These are phyloP conservation scores for Pelargonium cotyledonis DNA, from an alignment of 441 rosid species.

Conservation along the genomic window DNA sequence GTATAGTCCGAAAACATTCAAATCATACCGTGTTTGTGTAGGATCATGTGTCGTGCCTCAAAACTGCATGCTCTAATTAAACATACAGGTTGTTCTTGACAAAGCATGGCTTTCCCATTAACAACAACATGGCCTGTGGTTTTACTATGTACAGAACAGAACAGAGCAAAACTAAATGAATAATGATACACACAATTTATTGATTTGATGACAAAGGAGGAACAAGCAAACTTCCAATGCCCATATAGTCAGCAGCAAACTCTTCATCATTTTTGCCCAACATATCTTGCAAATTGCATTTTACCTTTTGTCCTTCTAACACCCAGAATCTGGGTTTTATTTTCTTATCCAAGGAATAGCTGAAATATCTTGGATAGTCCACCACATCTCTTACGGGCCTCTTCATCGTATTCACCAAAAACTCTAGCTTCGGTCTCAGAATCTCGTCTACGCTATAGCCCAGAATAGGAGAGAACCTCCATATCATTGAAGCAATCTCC, in stretches of 20 bases:
- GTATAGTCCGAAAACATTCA: no score
- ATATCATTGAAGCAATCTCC: slow-evolving; percentile 65
- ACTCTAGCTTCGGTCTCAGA: slow-evolving; percentile 63
- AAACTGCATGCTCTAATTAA: no score
- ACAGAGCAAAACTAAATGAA: no score
- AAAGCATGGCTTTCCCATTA: no score
- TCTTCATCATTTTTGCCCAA: slow-evolving; percentile 72
- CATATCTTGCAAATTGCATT: slow-evolving; percentile 69
- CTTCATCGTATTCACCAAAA: slow-evolving; percentile 56
- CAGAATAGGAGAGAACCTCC: slow-evolving; percentile 69
- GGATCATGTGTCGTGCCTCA: no score
- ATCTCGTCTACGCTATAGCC: slow-evolving; percentile 77
- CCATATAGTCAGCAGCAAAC: slow-evolving; percentile 62
- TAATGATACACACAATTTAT: not conserved
- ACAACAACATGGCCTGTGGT: no score
- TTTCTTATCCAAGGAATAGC: slow-evolving; percentile 78
- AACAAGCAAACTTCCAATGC: slow-evolving; percentile 25
- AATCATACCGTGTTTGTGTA: no score
- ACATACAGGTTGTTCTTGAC: no score
- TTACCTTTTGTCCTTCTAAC: slow-evolving; percentile 46
- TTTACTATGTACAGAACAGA: no score
- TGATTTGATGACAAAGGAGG: slow-evolving; percentile 5
- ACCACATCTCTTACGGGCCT: slow-evolving; percentile 55
- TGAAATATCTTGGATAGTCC: slow-evolving; percentile 76
- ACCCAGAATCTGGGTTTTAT: slow-evolving; percentile 79